Base-by-base conservation (phyloP, 2,329 filamentous ascomycete genomes). In the Orbilia ellipsospora region DNA sequence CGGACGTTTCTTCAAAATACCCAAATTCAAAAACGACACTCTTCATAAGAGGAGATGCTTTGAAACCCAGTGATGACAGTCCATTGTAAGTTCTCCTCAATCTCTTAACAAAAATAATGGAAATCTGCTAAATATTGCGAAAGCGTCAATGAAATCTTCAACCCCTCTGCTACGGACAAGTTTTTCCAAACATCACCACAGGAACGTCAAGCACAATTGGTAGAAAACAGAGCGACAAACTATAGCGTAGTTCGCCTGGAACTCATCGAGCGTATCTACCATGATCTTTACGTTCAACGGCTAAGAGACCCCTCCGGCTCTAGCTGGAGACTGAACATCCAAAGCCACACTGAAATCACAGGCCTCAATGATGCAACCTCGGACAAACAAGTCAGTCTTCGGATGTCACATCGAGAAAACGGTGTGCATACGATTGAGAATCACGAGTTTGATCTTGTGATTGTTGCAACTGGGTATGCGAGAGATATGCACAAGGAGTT, bases 61-160 rank as follows among this genome's bases (percentile, higher is more conserved):
- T 99, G 74, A 89, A 91, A 79, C 94, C 94, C 0, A 96, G 93
- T 81, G 94, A 99, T 81, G 95, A 98, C 82, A 97, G 93, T 64
- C 95, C 94, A 16, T 98, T 98, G 92, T 94, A 85, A 85, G 91
- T 87, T 40, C 77, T n/a, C 44, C 13, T 48, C 44, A n/a, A 48
- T 18, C 1, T 8, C 16, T 13, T 18, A 13, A 48, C 13, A 18
- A n/a, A 48, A 4, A 48, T 48, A 15, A 2, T 12, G 16, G 13
- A 15, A n/a, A 48, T n/a, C 6, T 18, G 16, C 7, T 48, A n/a
- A 15, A 48, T n/a, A 12, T 12, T 23, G 16, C 18, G 56, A 18
- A 48, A 94, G 92, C 80, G 93, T 98, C 79, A 98, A 98, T 82
- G 93, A 95, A 80, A 92, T 98, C 81, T 98, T 98, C 85, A 93